A percentile compares a stretch with the other conserved stretches of the same genome.
Evolutionary conservation across 1,139 yeast species (phyloP).

Genomic region (Wickerhamomyces sp.): DNA sequence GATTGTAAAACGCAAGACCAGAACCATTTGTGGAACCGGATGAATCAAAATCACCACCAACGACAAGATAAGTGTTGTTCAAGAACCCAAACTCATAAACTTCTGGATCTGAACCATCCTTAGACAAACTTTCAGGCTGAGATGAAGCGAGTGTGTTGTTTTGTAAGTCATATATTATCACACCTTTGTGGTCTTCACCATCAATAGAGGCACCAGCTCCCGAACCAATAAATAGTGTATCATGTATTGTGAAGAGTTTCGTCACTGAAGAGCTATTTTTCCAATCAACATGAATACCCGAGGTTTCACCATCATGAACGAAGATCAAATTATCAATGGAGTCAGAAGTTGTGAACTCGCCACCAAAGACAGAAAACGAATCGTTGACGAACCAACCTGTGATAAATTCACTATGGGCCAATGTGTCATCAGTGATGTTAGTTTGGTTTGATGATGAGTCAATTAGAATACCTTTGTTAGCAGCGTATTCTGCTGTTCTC

Average conservation of each 20-base stretch:
- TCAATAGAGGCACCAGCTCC: conserved; percentile 21
- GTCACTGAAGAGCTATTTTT: conserved; percentile 12
- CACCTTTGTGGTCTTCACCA: conserved; percentile 35
- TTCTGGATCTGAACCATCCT: conserved; percentile 24
- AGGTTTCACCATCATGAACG: conserved; percentile 23
- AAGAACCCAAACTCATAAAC: conserved; percentile 48
- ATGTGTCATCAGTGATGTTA: conserved; percentile 15
- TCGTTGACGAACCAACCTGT: conserved; percentile 40
- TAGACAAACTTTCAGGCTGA: conserved; percentile 12
- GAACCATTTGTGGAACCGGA: conserved; percentile 59
- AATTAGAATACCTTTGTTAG: conserved; percentile 16
- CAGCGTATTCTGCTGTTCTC: conserved; percentile 10
- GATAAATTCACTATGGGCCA: conserved; percentile 9
- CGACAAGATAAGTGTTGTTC: conserved; percentile 42
- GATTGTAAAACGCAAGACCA: conserved; percentile 64
- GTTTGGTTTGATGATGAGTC: conserved; percentile 5
- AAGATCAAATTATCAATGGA: conserved; percentile 35
- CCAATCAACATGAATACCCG: conserved; percentile 25
- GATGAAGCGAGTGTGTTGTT: conserved; percentile 7
- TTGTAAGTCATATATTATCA: conserved; percentile 46
- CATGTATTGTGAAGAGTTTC: conserved; percentile 15
- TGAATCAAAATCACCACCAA: conserved; percentile 70
- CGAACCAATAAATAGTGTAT: conserved; percentile 34
- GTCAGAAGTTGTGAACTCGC: conserved; percentile 33
- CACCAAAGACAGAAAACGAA: conserved; percentile 50